Percentiles rank a stretch among this genome's conserved stretches.
Conservation (phyloP, 2,329 filamentous ascomycete species). For the Penicillium sp. region DNA sequence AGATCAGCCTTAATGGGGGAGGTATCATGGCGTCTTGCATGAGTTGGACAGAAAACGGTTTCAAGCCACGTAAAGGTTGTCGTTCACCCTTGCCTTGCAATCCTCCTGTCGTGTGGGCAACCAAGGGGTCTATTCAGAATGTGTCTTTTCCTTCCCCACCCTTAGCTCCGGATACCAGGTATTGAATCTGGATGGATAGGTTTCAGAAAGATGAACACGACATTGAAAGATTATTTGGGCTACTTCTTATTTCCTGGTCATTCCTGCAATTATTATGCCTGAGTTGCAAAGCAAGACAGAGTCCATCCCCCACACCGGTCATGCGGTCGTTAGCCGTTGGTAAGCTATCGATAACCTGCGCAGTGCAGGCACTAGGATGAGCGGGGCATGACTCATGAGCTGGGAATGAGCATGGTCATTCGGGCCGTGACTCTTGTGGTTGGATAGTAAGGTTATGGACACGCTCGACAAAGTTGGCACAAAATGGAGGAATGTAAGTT, state of each 20-base stretch:
- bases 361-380: neutral
- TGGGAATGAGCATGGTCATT: no score
- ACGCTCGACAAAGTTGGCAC: neutral
- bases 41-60: neutral
- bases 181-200: neutral
- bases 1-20: neutral
- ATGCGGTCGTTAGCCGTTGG: neutral
- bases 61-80: neutral
- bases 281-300: no score
- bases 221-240: neutral
- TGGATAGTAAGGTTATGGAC: neutral
- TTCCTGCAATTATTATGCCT: neutral
- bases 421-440: neutral
- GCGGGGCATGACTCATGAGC: no score
- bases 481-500: neutral
- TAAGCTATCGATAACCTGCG: neutral
- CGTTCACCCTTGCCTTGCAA: neutral
- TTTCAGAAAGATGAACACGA: neutral
- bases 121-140: neutral
- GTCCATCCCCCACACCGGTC: neutral
- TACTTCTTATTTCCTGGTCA: no score
- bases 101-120: neutral
- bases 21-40: conserved; percentile 1
- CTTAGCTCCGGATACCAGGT: no score
- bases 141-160: neutral